Evolutionary conservation across 2,329 filamentous ascomycete species (phyloP), one percentile per base, ranked within the genome.

Genomic region (Coleophoma eucalyptorum): DNA sequence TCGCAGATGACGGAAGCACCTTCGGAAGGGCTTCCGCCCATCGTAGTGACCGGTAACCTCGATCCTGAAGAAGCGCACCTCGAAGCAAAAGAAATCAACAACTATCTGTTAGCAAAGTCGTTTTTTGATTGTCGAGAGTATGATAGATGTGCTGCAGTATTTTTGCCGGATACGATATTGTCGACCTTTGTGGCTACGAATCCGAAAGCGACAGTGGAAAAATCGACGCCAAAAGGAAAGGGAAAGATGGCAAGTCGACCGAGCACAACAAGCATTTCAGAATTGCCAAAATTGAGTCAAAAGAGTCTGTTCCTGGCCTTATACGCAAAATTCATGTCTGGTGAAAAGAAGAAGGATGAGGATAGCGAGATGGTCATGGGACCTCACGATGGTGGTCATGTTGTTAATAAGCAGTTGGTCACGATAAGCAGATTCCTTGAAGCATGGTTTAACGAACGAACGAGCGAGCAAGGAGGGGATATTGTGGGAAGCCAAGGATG

Each of bases 311-410:
- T 99, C 64, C 77, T 99, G 11, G 88, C 91, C 0, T 75, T 97
- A 4, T 99, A 99, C 63, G 90, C 94, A 42, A 95, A 93, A 65
- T 91, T 92, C 65, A 81, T 97, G 56, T 88, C 92, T 0, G 94
- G 94, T 1, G 94, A 99, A 75, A 97, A 97, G 75, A 84, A 90
- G 57, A 96, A 93, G 69, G 90, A 96, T 62, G 94, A 99, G 69
- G 93, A 97, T 51, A 90, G 89, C 19, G 94, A 99, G 71, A 97
- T 97, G 88, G 89, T 99, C 46, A 83, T 97, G 70, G 94, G 94
- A 0, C 93, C 94, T 1, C 86, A 92, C 52, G 94, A 99, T 69
- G 84, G 90, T 13, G 91, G 92, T 1, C 85, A 86, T 32, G 89
- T 90, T 1, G 71, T 83, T 52, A 99, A 99, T 67, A 90, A 91